Evolutionary conservation across 441 rosid genomes (phyloP), one percentile per base, ranked within the genome.

Genomic region (Jatropha multifida): DNA sequence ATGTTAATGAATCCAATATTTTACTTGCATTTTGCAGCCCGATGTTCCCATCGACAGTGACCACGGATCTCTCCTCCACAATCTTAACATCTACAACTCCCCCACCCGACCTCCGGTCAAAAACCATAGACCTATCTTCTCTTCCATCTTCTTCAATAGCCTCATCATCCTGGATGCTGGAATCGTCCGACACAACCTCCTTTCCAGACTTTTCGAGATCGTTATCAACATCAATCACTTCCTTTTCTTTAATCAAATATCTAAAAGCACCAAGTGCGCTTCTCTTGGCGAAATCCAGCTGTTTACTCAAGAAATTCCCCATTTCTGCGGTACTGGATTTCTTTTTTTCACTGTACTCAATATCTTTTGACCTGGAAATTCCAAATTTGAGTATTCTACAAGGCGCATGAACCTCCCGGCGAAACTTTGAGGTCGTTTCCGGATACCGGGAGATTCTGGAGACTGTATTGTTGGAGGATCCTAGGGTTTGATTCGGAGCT

Each of bases 371-470:
- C 77, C 76, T 79, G 13, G 78, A 74, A 5, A 83, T 67, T 62
- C 92, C 88, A 66, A 86, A 93, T 78, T 90, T 89, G 46, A 49
- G 75, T 37, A 74, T 74, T 72, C 92, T 87, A 40, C 89, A 82
- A 59, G 90, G 93, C 8, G 95, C 93, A 72, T 89, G 95, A 52
- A 92, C 86, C 71, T 87, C 89, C 65, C 94, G 83, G 37, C 76
- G 81, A 71, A 89, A 65, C 23, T 85, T 86, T 38, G 77, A 60
- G 46, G 84, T 85, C 1, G 83, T 68, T 75, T 85, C 94, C 0
- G 97, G 97, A 71, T 92, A 94, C 61, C 86, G 84, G 66, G 89
- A 81, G 65, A 85, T 80, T 80, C 92, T 89, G 9, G 89, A 83
- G 58, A 81, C 66, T 4, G 86, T 79, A 44, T 79, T 83, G 63